These are phyloP conservation scores for Colletotrichum higginsianum DNA, from an alignment of 2,329 filamentous ascomycete species.

Conservation along the genomic window DNA sequence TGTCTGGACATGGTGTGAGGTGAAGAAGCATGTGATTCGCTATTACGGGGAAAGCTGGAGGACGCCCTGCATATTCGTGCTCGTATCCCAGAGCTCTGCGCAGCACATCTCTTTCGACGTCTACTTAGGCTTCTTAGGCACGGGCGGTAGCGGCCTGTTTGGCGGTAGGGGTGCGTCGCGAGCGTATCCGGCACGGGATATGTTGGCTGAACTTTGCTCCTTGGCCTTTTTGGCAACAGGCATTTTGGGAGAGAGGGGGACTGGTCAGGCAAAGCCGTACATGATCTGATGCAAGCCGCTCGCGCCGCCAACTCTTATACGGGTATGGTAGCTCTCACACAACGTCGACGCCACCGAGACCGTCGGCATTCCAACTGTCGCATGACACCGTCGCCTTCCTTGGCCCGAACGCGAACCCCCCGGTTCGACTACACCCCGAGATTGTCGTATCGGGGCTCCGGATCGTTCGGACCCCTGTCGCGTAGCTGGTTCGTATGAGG, in stretches of 20 bases:
- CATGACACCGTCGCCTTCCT: neutral
- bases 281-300: neutral
- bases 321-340: neutral
- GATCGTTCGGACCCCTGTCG: neutral
- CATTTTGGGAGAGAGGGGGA: neutral
- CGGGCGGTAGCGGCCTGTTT: neutral
- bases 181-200: neutral
- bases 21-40: neutral
- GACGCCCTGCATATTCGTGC: neutral
- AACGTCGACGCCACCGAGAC: neutral
- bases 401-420: neutral
- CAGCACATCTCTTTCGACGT: neutral
- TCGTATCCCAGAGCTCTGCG: neutral
- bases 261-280: neutral
- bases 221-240: neutral
- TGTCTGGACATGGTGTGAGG: neutral
- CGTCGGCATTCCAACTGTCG: neutral
- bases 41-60: neutral
- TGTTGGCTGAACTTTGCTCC: neutral
- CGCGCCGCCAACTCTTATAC: neutral
- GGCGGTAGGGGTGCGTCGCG: neutral
- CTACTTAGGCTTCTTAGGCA: neutral
- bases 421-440: constrained; percentile 1
- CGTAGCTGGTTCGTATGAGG: no score
- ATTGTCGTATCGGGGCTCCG: neutral